Base-by-base conservation (phyloP, 2,329 filamentous ascomycete genomes). In the Cladosporium phlei region DNA sequence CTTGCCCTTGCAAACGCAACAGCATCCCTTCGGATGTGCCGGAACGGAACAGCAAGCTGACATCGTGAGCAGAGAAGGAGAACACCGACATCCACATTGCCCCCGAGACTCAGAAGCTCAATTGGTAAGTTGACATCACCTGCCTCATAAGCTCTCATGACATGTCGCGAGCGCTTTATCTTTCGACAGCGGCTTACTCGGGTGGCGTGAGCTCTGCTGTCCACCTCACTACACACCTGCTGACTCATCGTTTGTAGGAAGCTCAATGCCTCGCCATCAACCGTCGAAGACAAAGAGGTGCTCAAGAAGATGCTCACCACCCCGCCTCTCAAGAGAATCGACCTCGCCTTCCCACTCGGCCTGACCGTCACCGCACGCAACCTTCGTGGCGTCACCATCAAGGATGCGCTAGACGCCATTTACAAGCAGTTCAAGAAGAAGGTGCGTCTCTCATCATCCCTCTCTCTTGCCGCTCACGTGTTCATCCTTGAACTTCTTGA, bases 381-480 rank as follows among this genome's bases (percentile, higher is more conserved):
- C 71, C 74, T 90, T 60, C 91, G 90, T 70, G 91, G 91, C 47
- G 89, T 97, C 57, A 97, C 91, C 48, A 91, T 97, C 77, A 96
- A 96, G 76, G 91, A 97, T 69, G 89, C 89, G 49, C 67, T 95
- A 67, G 90, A 96, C 68, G 91, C 88, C 61, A 96, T 97, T 71
- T 77, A 95, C 78, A 96, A 95, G 77, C 80, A 86, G 59, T 95
- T 88, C 77, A 95, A 94, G 80, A 96, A 96, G 82, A 85, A 90
- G 80, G 91, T 90, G 70, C 59, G 81, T 68, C 34, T 12, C 4
- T 33, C n/a, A n/a, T n/a, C n/a, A n/a, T n/a, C n/a, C n/a, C n/a
- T 10, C 30, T 11, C n/a, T 37, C 22, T 28, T 10, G 37, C 37
- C 42, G 43, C 47, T 44, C 20, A 12, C 22, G 37, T 22, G 47